Conservation (phyloP, 805 yeast species). For the Kazachstania martiniae region DNA sequence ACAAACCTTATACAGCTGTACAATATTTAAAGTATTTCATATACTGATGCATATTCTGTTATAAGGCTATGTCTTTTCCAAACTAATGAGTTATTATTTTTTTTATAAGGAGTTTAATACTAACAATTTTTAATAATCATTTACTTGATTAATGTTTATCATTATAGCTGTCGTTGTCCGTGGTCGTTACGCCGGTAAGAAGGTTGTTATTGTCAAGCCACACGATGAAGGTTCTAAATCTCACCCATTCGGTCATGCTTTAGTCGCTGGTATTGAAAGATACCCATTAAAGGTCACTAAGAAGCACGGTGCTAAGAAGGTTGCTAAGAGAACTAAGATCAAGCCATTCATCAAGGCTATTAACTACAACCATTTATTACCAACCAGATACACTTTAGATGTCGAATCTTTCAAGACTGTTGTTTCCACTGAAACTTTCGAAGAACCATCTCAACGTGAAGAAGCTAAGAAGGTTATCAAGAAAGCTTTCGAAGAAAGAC, state of each 20-base stretch:
- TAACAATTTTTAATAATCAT: slow-evolving; percentile 17
- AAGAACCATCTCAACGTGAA: slow-evolving; percentile 96
- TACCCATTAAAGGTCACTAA: slow-evolving; percentile 95
- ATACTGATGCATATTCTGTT: no score
- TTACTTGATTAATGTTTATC: slow-evolving; percentile 1
- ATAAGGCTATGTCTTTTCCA: no score
- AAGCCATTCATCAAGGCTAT: slow-evolving; percentile 98
- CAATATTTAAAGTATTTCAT: no score
- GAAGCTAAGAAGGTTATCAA: slow-evolving; percentile 98
- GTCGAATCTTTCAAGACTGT: slow-evolving; percentile 89
- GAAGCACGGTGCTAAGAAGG: slow-evolving; percentile 90
- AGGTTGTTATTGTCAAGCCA: slow-evolving; percentile 97
- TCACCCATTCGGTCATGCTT: slow-evolving; percentile 98
- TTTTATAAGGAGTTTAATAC: no score
- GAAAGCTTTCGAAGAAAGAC: slow-evolving; percentile 99
- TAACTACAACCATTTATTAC: slow-evolving; percentile 99
- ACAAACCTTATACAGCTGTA: no score
- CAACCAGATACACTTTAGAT: slow-evolving; percentile 98
- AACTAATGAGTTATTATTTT: no score
- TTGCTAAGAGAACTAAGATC: slow-evolving; percentile 93
- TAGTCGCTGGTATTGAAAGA: slow-evolving; percentile 98
- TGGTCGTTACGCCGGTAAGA: slow-evolving; percentile 99
- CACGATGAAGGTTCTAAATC: slow-evolving; percentile 98
- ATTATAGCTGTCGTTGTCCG: slow-evolving; percentile 89
- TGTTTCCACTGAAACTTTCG: slow-evolving; percentile 86